Evolutionary conservation across 2,329 filamentous ascomycete genomes (phyloP).

Genomic region (Paradendryphiella salina): DNA sequence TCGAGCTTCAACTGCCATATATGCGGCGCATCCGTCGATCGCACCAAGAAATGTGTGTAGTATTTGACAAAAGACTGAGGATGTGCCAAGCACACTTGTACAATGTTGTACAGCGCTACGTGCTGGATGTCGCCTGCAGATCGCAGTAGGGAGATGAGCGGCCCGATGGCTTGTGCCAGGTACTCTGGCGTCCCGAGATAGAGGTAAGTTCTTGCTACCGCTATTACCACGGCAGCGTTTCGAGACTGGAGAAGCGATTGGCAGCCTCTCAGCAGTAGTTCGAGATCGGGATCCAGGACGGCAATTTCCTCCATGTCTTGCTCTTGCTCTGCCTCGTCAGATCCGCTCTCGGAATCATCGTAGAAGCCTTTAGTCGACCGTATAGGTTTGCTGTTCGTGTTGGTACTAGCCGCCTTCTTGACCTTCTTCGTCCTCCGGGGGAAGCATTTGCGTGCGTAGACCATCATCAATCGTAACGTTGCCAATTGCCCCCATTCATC

Average conservation of each 20-base stretch:
- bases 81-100: constrained; percentile 79
- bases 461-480: constrained; percentile 76
- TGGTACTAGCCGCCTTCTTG: constrained; percentile 55
- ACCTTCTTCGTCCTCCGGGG: constrained; percentile 66
- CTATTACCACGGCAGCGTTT: constrained; percentile 89
- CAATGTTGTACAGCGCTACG: constrained; percentile 89
- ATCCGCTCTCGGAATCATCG: constrained; percentile 58
- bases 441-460: constrained; percentile 87
- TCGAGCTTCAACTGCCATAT: constrained; percentile 94
- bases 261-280: constrained; percentile 77
- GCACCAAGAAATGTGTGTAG: constrained; percentile 85
- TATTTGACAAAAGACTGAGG: constrained; percentile 86
- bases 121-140: constrained; percentile 86
- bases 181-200: constrained; percentile 81
- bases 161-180: constrained; percentile 74
- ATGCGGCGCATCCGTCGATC: constrained; percentile 73
- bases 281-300: constrained; percentile 77
- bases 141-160: constrained; percentile 81
- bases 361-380: constrained; percentile 73
- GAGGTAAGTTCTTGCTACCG: constrained; percentile 81
- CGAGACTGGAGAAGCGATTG: constrained; percentile 86
- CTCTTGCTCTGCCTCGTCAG: constrained; percentile 51
- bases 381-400: constrained; percentile 41
- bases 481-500: constrained; percentile 97
- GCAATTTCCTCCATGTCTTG: constrained; percentile 60